Conservation (phyloP, 208 protist species). For the Wallacemonas sp. region DNA sequence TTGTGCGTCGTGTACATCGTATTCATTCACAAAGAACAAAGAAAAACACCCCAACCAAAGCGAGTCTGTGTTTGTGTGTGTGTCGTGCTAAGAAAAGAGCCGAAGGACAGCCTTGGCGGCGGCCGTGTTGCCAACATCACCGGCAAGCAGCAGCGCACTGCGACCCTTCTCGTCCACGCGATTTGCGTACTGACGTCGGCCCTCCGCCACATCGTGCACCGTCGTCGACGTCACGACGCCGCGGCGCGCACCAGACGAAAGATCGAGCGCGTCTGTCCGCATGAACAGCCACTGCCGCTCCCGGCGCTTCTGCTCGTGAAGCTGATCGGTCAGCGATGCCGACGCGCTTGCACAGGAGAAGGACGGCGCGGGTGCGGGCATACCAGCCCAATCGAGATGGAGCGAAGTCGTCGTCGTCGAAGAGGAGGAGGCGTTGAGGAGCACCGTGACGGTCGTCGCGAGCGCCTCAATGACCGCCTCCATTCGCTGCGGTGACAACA, state of each 20-base stretch:
- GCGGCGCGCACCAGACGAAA: background rate
- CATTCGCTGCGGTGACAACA: background rate
- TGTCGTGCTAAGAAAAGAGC: background rate
- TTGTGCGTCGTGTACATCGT: no score
- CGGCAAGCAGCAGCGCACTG: slow-evolving; percentile 38
- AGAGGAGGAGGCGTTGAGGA: no score
- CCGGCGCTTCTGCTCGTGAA: background rate
- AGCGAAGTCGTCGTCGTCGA: no score
- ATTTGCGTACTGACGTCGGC: background rate
- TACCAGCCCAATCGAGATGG: no score
- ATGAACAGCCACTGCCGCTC: slow-evolving; percentile 5
- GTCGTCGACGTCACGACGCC: background rate
- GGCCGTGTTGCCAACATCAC: slow-evolving; percentile 26
- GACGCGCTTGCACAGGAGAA: background rate
- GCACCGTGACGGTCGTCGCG: background rate
- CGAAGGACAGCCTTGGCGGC: slow-evolving; percentile 36
- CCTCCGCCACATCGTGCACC: background rate
- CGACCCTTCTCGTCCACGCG: slow-evolving; percentile 32
- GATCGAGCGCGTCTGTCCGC: background rate
- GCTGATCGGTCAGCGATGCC: slow-evolving; percentile 25
- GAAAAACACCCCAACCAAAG: no score
- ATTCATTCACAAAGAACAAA: no score
- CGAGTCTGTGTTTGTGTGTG: no score
- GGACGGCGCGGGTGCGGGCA: no score
- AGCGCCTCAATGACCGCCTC: slow-evolving; percentile 5